phyloP scores from a whole-genome alignment of 148 eudicot species.

The Fagopyrum homotropicum region DNA sequence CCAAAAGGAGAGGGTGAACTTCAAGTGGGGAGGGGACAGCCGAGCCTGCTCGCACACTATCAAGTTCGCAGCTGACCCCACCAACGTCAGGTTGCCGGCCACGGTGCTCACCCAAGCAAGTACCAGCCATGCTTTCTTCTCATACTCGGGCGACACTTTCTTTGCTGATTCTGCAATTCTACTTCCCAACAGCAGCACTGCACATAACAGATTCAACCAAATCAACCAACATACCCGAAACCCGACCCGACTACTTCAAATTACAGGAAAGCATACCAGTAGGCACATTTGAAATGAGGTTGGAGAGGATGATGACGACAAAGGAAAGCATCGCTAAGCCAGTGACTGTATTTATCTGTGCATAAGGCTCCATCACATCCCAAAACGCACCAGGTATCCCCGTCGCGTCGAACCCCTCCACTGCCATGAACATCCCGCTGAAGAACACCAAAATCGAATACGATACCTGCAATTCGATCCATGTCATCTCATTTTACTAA shows the following conservation, averaged over 20 bases:
- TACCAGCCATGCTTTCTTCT: conserved; percentile 83
- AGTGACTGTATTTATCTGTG: conserved; percentile 11
- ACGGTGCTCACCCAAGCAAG: conserved; percentile 96
- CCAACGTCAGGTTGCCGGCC: conserved; percentile 75
- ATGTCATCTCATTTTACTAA: neutral
- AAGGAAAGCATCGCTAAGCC: conserved; percentile 20
- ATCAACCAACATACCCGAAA: neutral
- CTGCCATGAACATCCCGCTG: conserved; percentile 28
- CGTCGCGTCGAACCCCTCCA: conserved; percentile 26
- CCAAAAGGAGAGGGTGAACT: conserved; percentile 74
- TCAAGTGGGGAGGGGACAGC: conserved; percentile 47
- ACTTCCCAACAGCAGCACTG: conserved; percentile 80
- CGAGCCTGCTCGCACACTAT: conserved; percentile 97
- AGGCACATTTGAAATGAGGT: conserved; percentile 26
- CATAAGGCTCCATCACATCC: conserved; percentile 22
- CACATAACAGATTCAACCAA: neutral
- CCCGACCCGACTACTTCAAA: too few relatives aligned
- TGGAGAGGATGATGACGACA: conserved; percentile 19
- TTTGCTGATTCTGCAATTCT: conserved; percentile 80
- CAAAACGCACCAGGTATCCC: conserved; percentile 23
- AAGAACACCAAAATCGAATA: conserved; percentile 25
- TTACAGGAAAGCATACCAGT: conserved; percentile 11
- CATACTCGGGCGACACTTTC: conserved; percentile 50
- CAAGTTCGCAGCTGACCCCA: conserved; percentile 93
- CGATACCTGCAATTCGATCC: conserved; percentile 15